Evolutionary conservation across 2,329 filamentous ascomycete species (phyloP).

Genomic region (Claviceps pusilla): DNA sequence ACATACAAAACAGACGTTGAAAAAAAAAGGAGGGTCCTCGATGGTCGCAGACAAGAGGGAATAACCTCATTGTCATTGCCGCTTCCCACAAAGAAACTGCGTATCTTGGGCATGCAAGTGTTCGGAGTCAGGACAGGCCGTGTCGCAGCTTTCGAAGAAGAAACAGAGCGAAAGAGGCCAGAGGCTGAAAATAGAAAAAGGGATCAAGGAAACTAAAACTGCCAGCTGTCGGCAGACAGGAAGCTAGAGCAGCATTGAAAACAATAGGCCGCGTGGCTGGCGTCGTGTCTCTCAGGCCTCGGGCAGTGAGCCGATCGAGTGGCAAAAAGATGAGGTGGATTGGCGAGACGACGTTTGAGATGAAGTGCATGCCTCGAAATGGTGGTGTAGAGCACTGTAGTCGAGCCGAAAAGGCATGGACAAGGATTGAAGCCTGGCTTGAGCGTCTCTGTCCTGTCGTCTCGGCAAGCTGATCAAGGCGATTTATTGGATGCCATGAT

Average conservation of each 20-base stretch:
- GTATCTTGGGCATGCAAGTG: neutral
- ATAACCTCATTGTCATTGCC: neutral
- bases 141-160: neutral
- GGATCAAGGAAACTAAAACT: neutral
- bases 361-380: neutral
- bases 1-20: no score
- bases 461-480: neutral
- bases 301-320: neutral
- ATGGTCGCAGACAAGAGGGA: neutral
- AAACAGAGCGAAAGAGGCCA: no score
- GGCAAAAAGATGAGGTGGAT: neutral
- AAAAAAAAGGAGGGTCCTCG: neutral
- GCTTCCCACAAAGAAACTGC: neutral
- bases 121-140: neutral
- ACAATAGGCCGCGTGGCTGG: neutral
- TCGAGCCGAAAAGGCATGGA: neutral
- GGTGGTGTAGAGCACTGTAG: neutral
- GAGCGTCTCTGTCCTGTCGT: neutral
- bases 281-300: neutral
- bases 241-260: neutral
- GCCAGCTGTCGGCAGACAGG: neutral
- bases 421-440: neutral
- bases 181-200: neutral
- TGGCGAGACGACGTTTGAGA: neutral
- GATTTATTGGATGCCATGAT: neutral